Percentiles rank a stretch among this genome's conserved stretches.
Conservation (phyloP, 2,329 filamentous ascomycete species). For the Ambrosiella cleistominuta region DNA sequence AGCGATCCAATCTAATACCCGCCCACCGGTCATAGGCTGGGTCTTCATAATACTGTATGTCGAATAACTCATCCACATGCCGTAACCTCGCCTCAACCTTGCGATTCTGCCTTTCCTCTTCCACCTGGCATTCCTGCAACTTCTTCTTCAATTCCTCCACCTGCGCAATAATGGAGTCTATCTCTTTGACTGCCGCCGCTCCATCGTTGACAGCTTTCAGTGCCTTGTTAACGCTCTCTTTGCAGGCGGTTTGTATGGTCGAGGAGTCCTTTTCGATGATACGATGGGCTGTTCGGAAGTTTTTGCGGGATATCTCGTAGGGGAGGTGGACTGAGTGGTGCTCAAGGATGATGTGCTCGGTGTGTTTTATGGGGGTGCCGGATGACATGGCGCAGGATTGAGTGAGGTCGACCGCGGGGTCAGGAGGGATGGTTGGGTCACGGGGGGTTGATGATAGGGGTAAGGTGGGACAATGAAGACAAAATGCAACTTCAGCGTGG, state of each 20-base stretch:
- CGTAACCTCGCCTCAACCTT: slow-evolving; percentile 60
- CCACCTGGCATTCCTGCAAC: slow-evolving; percentile 56
- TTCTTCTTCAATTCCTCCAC: slow-evolving; percentile 83
- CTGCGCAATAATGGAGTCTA: slow-evolving; percentile 70
- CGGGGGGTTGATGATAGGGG: background rate
- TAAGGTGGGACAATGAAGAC: background rate
- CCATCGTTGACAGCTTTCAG: slow-evolving; percentile 43
- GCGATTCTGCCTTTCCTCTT: slow-evolving; percentile 59
- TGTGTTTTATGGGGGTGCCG: slow-evolving; percentile 44
- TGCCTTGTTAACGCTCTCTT: slow-evolving; percentile 48
- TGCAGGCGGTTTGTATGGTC: slow-evolving; percentile 41
- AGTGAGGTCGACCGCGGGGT: background rate
- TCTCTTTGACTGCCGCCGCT: slow-evolving; percentile 56
- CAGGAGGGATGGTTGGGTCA: background rate
- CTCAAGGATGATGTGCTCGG: slow-evolving; percentile 64
- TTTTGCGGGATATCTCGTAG: slow-evolving; percentile 81
- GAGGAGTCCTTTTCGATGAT: slow-evolving; percentile 55
- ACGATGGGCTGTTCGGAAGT: slow-evolving; percentile 74
- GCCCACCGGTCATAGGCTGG: slow-evolving; percentile 91
- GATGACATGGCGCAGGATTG: background rate
- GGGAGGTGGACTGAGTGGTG: slow-evolving; percentile 87
- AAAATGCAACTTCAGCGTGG: background rate
- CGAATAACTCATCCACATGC: slow-evolving; percentile 67
- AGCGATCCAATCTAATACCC: slow-evolving; percentile 57
- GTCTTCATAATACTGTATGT: slow-evolving; percentile 66